Evolutionary conservation across 176 grass and related monocot genomes (phyloP).

Genomic region (Avena insularis): DNA sequence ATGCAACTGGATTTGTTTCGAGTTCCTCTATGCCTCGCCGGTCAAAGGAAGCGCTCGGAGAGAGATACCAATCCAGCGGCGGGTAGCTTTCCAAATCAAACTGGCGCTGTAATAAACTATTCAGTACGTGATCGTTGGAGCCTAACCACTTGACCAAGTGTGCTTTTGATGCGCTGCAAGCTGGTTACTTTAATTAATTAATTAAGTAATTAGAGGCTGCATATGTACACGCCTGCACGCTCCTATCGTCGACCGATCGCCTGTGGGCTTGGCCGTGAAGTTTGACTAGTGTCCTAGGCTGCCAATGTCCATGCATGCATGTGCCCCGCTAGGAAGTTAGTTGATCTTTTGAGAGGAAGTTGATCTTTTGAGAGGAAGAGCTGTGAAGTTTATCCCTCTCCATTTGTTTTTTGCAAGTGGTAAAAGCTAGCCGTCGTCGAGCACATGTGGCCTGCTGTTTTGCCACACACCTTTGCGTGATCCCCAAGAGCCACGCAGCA

Average conservation of each 20-base stretch:
- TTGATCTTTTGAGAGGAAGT: neutral
- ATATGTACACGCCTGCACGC: neutral
- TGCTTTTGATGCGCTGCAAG: constrained; percentile 48
- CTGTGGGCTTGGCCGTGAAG: constrained; percentile 13
- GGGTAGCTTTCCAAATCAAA: constrained; percentile 33
- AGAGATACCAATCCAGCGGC: neutral
- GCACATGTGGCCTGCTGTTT: constrained; percentile 31
- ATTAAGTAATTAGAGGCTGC: too few species aligned
- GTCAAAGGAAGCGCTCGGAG: constrained; percentile 19
- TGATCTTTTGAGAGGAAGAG: neutral
- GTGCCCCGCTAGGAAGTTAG: neutral
- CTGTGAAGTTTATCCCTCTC: neutral
- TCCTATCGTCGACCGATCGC: neutral
- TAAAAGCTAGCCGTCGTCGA: neutral
- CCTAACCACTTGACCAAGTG: constrained; percentile 49
- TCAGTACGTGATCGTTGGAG: constrained; percentile 4
- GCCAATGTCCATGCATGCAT: constrained; percentile 29
- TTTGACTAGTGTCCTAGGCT: constrained; percentile 33
- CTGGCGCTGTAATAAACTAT: neutral
- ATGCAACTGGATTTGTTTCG: neutral
- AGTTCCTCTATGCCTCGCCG: neutral
- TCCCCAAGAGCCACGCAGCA: constrained; percentile 27
- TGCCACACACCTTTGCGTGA: constrained; percentile 9
- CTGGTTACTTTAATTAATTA: neutral
- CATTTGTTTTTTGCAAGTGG: neutral